These are phyloP conservation scores for Pichia inconspicua DNA, from an alignment of 1,139 yeast species.

Conservation along the genomic window DNA sequence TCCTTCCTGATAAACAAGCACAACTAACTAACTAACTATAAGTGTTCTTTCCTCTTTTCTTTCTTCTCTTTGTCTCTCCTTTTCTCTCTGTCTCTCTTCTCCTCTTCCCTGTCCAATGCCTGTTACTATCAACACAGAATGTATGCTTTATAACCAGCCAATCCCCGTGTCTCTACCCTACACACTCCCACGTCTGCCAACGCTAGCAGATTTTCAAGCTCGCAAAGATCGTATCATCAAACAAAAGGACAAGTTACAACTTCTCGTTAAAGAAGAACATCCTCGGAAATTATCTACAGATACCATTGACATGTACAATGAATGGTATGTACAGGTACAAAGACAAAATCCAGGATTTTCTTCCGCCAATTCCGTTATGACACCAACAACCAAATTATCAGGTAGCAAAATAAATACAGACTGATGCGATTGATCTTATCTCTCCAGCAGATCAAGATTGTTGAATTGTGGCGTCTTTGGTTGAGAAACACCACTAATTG, in stretches of 20 bases:
- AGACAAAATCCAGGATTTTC: slow-evolving; percentile 6
- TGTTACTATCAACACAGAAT: slow-evolving; percentile 21
- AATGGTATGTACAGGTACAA: slow-evolving; percentile 19
- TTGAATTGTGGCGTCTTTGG: too few species aligned
- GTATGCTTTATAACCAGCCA: slow-evolving; percentile 14
- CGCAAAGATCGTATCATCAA: slow-evolving; percentile 1
- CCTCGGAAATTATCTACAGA: not conserved
- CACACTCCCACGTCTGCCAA: slow-evolving; percentile 19
- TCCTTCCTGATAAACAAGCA: too few species aligned
- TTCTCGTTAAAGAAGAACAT: not conserved
- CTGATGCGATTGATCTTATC: too few species aligned
- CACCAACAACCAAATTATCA: slow-evolving; percentile 16
- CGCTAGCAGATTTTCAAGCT: not conserved
- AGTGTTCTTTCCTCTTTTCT: not conserved
- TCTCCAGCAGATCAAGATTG: too few species aligned
- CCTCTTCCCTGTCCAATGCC: not conserved
- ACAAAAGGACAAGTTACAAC: not conserved
- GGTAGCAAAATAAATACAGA: too few species aligned
- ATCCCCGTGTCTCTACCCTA: slow-evolving; percentile 23
- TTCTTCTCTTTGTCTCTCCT: not conserved
- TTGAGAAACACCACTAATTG: too few species aligned
- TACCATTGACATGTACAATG: not conserved
- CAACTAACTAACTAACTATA: too few species aligned
- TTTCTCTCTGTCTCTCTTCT: too few species aligned
- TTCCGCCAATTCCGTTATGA: slow-evolving; percentile 17